Evolutionary conservation across 75 land plant species (phyloP), one percentile per base, ranked within the genome.

Genomic region (Cunninghamia lanceolata): DNA sequence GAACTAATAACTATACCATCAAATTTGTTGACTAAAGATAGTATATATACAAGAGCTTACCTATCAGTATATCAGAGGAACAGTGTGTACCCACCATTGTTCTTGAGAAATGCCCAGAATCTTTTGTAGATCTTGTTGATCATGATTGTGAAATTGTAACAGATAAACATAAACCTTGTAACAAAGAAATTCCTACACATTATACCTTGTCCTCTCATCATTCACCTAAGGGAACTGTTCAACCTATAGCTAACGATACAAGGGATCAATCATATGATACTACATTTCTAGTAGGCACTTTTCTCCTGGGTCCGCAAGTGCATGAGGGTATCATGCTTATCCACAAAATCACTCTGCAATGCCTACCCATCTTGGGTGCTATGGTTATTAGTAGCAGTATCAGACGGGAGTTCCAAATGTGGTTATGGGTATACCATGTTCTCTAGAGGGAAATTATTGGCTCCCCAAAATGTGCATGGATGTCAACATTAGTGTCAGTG

Each of bases 251-350:
- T 3, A 25, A 73, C 10, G 82, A 70, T 76, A n/a, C 86, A 71
- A 30, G 38, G 21, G 81, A 78, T 45, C 42, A 21, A 28, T 75
- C 82, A 15, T 2, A 43, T 73, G 21, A 36, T 85, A 30, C 30
- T 25, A 28, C 47, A 7, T 79, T 43, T 43, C 30, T 47, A 25
- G 39, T 83, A 34, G 66, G 30, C 0, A 9, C 82, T 35, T 45
- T 45, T 47, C 36, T n/a, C 42, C 86, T 73, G 82, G 50, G 40
- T 75, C 81, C 1, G 53, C 79, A 35, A 85, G 86, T 85, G 82
- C 86, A 25, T 85, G 86, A 82, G 86, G 86, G 15, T 85, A 73
- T 74, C 86, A 59, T 39, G 82, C 82, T 79, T 79, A 79, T 42
- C n/a, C 30, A 79, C 82, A 79, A 79, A 43, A 79, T 43, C 45